phyloP scores from a whole-genome alignment of 2,329 filamentous ascomycete genomes.

The Sordariomycetes sp. region DNA sequence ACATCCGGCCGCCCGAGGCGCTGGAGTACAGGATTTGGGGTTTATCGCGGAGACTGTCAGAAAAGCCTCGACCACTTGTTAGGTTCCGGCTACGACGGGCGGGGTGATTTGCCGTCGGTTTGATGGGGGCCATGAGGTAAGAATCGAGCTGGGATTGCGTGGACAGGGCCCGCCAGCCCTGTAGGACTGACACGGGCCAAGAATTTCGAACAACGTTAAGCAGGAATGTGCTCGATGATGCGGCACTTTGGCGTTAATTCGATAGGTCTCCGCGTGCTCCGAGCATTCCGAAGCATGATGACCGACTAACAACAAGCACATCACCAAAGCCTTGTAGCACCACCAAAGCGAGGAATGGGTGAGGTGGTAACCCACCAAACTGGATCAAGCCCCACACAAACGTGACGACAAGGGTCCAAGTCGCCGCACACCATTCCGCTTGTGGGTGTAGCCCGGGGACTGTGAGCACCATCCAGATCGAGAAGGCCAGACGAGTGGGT shows the following conservation, averaged over 20 bases:
- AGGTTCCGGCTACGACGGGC: neutral
- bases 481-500: neutral
- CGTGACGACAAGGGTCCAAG: neutral
- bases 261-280: neutral
- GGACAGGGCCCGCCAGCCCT: neutral
- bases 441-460: neutral
- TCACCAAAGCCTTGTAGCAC: neutral
- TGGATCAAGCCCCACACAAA: neutral
- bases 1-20: neutral
- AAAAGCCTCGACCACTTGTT: neutral
- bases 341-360: neutral
- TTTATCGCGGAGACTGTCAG: neutral
- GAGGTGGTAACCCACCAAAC: neutral
- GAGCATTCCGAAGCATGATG: neutral
- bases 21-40: neutral
- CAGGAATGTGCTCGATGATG: neutral
- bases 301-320: neutral
- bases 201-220: neutral
- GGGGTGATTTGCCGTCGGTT: neutral
- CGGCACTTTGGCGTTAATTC: neutral
- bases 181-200: neutral
- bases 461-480: neutral
- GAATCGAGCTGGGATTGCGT: neutral
- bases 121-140: neutral
- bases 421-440: neutral